phyloP scores from a whole-genome alignment of 2,329 filamentous ascomycete genomes.

The Elsinoe fawcettii region DNA sequence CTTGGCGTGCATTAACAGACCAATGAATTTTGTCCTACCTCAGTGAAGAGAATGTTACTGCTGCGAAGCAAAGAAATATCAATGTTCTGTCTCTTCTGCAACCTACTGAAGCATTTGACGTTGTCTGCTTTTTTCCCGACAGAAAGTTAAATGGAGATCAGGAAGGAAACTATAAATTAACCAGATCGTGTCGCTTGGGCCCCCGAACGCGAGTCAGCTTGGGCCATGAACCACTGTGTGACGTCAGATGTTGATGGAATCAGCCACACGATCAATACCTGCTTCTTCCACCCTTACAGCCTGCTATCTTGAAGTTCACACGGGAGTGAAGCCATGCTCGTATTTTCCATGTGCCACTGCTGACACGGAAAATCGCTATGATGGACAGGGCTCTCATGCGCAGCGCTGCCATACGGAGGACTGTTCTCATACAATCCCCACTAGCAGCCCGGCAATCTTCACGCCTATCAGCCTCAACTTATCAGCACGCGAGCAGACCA shows the following conservation, averaged over 20 bases:
- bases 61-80: too few species aligned
- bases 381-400: not conserved
- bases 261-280: slow-evolving; percentile 1
- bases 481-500: slow-evolving; percentile 17
- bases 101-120: not conserved
- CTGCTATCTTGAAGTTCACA: not conserved
- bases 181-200: not conserved
- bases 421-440: not conserved
- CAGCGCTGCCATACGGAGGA: not conserved
- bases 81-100: not conserved
- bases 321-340: not conserved
- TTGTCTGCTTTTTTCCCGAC: not conserved
- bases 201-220: not conserved
- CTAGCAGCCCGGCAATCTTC: not conserved
- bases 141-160: not conserved
- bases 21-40: too few species aligned
- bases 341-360: not conserved
- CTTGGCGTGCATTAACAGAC: too few species aligned
- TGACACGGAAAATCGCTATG: not conserved
- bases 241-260: not conserved
- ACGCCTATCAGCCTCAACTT: slow-evolving; percentile 13
- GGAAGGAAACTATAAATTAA: too few species aligned
- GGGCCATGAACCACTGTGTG: not conserved
- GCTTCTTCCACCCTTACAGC: not conserved
- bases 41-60: too few species aligned